Conservation (phyloP, 1,284 basidiomycete species). For the Moesziomyces aphidis region DNA sequence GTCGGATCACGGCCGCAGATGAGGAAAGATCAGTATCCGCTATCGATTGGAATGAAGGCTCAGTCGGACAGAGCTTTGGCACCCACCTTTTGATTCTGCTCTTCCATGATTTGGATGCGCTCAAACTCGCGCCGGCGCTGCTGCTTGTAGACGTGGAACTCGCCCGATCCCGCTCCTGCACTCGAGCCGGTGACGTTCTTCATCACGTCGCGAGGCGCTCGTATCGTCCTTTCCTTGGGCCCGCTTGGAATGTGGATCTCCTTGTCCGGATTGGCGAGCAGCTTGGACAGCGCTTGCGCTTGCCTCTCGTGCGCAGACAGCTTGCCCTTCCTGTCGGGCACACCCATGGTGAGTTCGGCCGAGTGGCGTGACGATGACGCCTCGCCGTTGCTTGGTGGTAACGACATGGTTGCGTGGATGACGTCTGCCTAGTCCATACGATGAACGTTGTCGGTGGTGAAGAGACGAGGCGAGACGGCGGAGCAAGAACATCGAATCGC, state of each 20-base stretch:
- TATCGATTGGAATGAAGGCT: no score
- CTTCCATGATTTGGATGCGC: conserved; percentile 88
- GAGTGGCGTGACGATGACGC: conserved; percentile 24
- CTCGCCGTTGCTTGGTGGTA: conserved; percentile 5
- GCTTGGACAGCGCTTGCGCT: conserved; percentile 53
- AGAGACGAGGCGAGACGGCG: neutral
- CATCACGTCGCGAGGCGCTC: conserved; percentile 74
- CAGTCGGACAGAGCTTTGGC: neutral
- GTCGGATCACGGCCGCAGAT: neutral
- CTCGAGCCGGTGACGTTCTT: conserved; percentile 74
- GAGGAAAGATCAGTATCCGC: neutral
- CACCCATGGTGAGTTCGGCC: neutral
- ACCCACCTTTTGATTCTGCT: conserved; percentile 79
- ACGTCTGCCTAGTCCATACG: neutral
- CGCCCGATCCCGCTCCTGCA: conserved; percentile 67
- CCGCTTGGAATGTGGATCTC: conserved; percentile 49
- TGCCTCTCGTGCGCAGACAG: conserved; percentile 58
- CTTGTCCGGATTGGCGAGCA: conserved; percentile 60
- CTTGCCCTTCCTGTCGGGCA: conserved; percentile 26
- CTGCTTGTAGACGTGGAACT: conserved; percentile 93
- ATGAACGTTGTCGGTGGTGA: neutral
- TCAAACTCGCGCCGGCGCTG: conserved; percentile 93
- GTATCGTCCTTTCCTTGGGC: conserved; percentile 47
- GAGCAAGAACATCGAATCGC: neutral
- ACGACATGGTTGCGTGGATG: conserved; percentile 13